Percentiles rank a stretch among this genome's conserved stretches.
phyloP scores from a whole-genome alignment of 768 basidiomycete species.

The Leccinellum albellum region DNA sequence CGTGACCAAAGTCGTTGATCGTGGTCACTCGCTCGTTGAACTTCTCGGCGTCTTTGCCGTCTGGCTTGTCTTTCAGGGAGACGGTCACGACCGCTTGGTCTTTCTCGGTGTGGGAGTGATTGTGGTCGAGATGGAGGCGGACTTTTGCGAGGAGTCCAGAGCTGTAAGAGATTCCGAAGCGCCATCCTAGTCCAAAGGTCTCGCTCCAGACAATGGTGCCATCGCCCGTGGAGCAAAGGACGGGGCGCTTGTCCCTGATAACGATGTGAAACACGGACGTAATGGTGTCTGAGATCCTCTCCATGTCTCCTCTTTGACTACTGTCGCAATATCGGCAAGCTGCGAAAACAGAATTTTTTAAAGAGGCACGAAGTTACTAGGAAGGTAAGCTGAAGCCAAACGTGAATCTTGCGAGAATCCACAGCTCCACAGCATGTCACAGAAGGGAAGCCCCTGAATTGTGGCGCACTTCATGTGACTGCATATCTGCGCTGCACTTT shows the following conservation, averaged over 20 bases:
- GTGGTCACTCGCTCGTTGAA: slow-evolving; percentile 11
- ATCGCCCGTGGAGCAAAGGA: slow-evolving; percentile 7
- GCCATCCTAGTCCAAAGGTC: slow-evolving; percentile 28
- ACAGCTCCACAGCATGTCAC: slow-evolving; percentile 6
- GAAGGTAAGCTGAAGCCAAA: not conserved
- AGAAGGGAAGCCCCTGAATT: not conserved
- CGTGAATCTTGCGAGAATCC: not conserved
- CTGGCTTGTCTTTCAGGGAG: slow-evolving; percentile 2
- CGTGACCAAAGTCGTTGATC: slow-evolving; percentile 27
- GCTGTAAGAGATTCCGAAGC: slow-evolving; percentile 22
- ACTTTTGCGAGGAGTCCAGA: slow-evolving; percentile 24
- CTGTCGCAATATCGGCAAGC: not conserved
- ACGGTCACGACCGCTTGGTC: slow-evolving; percentile 16
- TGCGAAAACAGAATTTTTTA: not conserved
- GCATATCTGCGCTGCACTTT: not conserved
- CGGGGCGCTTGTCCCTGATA: slow-evolving; percentile 20
- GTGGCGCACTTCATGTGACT: not conserved
- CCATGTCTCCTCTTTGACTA: slow-evolving; percentile 6
- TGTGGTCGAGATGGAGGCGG: slow-evolving; percentile 27
- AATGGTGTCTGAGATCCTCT: slow-evolving; percentile 24
- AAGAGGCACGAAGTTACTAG: not conserved
- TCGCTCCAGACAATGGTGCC: slow-evolving; percentile 20
- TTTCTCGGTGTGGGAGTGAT: slow-evolving; percentile 17
- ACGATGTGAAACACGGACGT: slow-evolving; percentile 24
- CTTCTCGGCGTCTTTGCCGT: slow-evolving; percentile 1